phyloP scores from a whole-genome alignment of 768 basidiomycete species.

The Psilocybe sp. region DNA sequence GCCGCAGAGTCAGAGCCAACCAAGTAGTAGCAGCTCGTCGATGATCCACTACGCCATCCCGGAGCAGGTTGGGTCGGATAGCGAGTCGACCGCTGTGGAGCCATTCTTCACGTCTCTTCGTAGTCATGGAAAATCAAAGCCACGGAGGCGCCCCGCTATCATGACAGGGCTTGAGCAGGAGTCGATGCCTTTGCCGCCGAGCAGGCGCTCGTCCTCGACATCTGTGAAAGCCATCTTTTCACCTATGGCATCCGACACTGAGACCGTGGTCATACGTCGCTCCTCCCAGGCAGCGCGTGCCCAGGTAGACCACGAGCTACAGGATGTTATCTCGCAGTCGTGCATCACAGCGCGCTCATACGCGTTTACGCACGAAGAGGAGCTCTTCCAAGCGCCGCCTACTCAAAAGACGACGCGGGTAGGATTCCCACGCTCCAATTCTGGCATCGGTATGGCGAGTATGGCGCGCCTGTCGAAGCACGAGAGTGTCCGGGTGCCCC shows the following conservation, averaged over 20 bases:
- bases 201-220: constrained; percentile 61
- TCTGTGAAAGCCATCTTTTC: constrained; percentile 63
- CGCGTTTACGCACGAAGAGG: constrained; percentile 59
- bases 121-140: constrained; percentile 24
- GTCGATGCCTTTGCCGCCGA: constrained; percentile 27
- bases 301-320: constrained; percentile 73
- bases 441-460: constrained; percentile 57
- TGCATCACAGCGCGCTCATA: constrained; percentile 68
- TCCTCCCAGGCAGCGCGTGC: constrained; percentile 62
- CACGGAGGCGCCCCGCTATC: too few species aligned
- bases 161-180: constrained; percentile 19
- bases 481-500: constrained; percentile 67
- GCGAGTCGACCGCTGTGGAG: constrained; percentile 27
- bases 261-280: constrained; percentile 65
- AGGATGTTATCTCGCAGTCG: constrained; percentile 77
- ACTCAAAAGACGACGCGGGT: constrained; percentile 32
- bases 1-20: too few species aligned
- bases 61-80: constrained; percentile 16
- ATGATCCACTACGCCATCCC: too few species aligned
- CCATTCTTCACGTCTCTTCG: constrained; percentile 31
- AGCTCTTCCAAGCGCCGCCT: constrained; percentile 38
- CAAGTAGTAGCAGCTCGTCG: too few species aligned
- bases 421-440: constrained; percentile 52
- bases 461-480: constrained; percentile 64
- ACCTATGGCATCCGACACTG: constrained; percentile 48